Conservation (phyloP, 1,284 basidiomycete species). For the Exsudoporus floridanus region DNA sequence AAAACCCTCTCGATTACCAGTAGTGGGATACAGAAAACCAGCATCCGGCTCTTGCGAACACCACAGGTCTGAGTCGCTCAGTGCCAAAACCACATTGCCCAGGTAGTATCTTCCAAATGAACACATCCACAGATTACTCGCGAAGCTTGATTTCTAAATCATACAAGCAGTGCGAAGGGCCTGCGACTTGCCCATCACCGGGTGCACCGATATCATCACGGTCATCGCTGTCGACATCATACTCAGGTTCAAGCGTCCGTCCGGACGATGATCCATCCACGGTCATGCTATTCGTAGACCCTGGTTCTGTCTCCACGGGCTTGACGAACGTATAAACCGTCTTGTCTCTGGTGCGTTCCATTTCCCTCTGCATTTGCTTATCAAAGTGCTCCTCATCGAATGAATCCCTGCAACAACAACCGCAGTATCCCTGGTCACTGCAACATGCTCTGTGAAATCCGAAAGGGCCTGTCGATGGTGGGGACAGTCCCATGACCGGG, state of each 20-base stretch:
- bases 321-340: conserved; percentile 1
- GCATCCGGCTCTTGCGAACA: too few species aligned
- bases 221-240: background rate
- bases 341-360: conserved; percentile 20
- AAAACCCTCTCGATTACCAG: too few species aligned
- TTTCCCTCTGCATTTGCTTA: conserved; percentile 12
- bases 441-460: conserved; percentile 15
- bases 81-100: background rate
- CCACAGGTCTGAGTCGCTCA: background rate
- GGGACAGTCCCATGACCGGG: too few species aligned
- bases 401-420: conserved; percentile 19
- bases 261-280: background rate
- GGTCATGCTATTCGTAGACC: conserved; percentile 3
- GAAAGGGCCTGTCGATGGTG: conserved; percentile 4
- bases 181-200: background rate
- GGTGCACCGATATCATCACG: background rate
- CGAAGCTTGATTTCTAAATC: background rate
- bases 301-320: conserved; percentile 6
- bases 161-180: background rate
- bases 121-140: background rate
- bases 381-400: conserved; percentile 24
- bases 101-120: background rate
- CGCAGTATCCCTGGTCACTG: conserved; percentile 18
- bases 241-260: background rate
- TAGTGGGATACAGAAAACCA: too few species aligned